These are phyloP conservation scores for Rutstroemia sydowiana DNA, from an alignment of 2,329 filamentous ascomycete genomes.

Conservation along the genomic window DNA sequence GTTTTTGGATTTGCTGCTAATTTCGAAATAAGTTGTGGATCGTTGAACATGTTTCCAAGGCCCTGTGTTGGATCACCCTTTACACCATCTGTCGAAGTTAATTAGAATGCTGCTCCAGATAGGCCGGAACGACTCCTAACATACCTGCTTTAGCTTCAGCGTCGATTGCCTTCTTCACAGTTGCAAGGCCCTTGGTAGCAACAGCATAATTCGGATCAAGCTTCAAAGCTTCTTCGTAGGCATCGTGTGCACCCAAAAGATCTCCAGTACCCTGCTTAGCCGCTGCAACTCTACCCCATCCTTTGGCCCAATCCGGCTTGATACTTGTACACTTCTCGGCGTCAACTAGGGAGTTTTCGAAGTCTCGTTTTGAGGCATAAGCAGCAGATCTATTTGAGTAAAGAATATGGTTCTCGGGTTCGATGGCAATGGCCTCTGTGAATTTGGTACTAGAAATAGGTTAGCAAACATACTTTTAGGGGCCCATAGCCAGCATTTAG, in stretches of 20 bases:
- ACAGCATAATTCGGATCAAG: slow-evolving; percentile 86
- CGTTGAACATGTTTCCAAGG: slow-evolving; percentile 88
- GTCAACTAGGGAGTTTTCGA: slow-evolving; percentile 76
- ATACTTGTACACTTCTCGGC: slow-evolving; percentile 88
- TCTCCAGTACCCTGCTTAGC: slow-evolving; percentile 85
- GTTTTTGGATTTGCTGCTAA: slow-evolving; percentile 94
- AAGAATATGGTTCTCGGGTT: slow-evolving; percentile 88
- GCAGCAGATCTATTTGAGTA: slow-evolving; percentile 93
- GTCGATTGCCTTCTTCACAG: slow-evolving; percentile 84
- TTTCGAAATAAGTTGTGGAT: slow-evolving; percentile 84
- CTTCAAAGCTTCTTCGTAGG: slow-evolving; percentile 92
- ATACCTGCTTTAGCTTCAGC: slow-evolving; percentile 52
- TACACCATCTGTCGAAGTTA: slow-evolving; percentile 28
- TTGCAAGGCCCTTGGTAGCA: slow-evolving; percentile 78
- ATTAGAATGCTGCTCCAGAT: slow-evolving; percentile 13
- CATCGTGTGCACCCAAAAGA: slow-evolving; percentile 75
- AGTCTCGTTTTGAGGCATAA: slow-evolving; percentile 85
- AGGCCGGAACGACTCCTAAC: slow-evolving; percentile 10
- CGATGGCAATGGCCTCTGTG: slow-evolving; percentile 81
- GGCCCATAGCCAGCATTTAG: too few species aligned
- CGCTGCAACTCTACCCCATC: slow-evolving; percentile 87
- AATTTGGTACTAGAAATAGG: slow-evolving; percentile 71
- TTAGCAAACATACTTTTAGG: slow-evolving; percentile 12
- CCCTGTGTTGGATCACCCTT: slow-evolving; percentile 63
- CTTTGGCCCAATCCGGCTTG: slow-evolving; percentile 97